A percentile compares a stretch with the other conserved stretches of the same genome.
phyloP scores from a whole-genome alignment of 2,329 filamentous ascomycete species.

The Cadophora sp. region DNA sequence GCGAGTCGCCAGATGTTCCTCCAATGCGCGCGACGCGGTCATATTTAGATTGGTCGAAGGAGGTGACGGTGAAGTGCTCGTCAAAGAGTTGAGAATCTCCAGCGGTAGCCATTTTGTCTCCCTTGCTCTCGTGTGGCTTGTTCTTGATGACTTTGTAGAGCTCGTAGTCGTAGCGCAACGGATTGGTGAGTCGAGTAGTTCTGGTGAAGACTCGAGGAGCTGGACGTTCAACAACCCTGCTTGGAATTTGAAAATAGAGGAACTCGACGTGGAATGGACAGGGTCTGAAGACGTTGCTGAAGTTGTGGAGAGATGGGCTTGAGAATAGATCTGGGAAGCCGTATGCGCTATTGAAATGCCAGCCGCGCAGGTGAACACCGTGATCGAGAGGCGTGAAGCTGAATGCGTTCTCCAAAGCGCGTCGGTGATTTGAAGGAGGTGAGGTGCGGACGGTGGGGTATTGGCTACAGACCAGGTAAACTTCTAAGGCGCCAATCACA shows the following conservation, averaged over 20 bases:
- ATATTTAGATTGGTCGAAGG: constrained; percentile 86
- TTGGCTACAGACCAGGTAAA: too few relatives aligned
- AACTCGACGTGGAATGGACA: not conserved
- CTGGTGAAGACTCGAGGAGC: not conserved
- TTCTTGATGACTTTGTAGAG: not conserved
- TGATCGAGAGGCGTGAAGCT: not conserved
- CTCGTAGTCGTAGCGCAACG: not conserved
- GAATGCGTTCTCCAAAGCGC: not conserved
- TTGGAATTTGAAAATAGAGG: not conserved
- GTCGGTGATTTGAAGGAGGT: not conserved
- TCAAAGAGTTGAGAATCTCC: constrained; percentile 94
- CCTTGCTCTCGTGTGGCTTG: not conserved
- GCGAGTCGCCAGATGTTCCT: constrained; percentile 76
- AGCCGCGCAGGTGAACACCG: not conserved
- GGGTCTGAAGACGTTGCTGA: not conserved
- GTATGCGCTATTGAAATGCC: not conserved
- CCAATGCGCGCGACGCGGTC: constrained; percentile 90
- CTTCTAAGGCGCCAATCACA: too few relatives aligned
- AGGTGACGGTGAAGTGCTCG: constrained; percentile 84
- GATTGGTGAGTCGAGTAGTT: not conserved
- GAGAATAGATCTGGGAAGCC: not conserved
- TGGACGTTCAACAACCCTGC: not conserved
- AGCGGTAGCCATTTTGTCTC: constrained; percentile 55
- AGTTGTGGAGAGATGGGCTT: not conserved
- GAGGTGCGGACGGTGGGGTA: too few relatives aligned